Evolutionary conservation across 805 yeast genomes (phyloP), one percentile per base, ranked within the genome.

Genomic region (Lipomyces yamanashiensis): DNA sequence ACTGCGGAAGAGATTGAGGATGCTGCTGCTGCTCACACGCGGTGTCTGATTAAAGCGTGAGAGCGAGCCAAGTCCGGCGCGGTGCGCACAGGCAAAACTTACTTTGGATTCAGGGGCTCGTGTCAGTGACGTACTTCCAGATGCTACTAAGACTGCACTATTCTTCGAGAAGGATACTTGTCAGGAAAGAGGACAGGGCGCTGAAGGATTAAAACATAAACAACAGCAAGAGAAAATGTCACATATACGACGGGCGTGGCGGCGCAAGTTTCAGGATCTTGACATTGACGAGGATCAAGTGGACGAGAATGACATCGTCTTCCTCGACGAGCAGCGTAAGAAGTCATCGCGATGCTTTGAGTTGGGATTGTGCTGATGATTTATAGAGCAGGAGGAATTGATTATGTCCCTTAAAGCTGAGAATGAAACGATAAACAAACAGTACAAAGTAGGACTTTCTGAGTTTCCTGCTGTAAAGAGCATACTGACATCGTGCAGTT

Each of bases 271-370:
- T 28, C 59, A 63, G 44, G 43, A 58, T 40, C 28, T 56, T 21
- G 60, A 23, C 28, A 34, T 56, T n/a, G 52, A n/a, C 12, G 58
- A 54, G 49, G 51, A 54, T 33, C 59, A 60, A 17, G 39, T 52
- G 36, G 60, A 41, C n/a, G 67, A 60, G 17, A 44, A 54, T 34
- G 61, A 62, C 17, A 39, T 63, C 17, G 67, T 64, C 17, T 66
- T 51, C 41, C 60, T 66, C n/a, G 69, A 66, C 58, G 69, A 66
- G 44, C 65, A 66, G 49, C 62, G 69, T 63, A 54, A 23, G 66
- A 36, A 19, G 9, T 53, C n/a, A 19, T 9, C 7, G 23, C 8
- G n/a, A 17, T 43, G 34, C 19, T 17, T n/a, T 28, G 17, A 15
- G 23, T 10, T 23, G 7, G 8, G 12, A 6, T 43, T 21, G 15